Evolutionary conservation across 495 filamentous ascomycete genomes (phyloP), one percentile per base, ranked within the genome.

Genomic region (Aspergillus panamensis): DNA sequence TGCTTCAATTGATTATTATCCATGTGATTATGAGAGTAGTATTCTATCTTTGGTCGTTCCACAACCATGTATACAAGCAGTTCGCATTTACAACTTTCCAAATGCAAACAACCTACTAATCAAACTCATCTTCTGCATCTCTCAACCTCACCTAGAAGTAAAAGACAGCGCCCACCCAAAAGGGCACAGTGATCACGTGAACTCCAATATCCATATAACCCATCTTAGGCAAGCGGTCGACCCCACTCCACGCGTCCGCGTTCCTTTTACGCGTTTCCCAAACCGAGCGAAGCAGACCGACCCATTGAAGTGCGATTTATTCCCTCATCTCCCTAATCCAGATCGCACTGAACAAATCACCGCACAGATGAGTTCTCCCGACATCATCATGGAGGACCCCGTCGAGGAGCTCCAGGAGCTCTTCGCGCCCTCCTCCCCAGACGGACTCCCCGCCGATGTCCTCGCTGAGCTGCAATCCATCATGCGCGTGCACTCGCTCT

Each of bases 401-500:
- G 55, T 57, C 19, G 71, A 68, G 47, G 87, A 91, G 71, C 76
- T 93, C 65, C 86, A 87, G 61, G 82, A 87, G 70, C 80, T 80
- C 54, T 93, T 95, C 71, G 77, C 77, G 3, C 65, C 72, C 35
- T 69, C 80, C 16, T 76, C 78, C 19, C 80, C 77, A 19, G 69
- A 77, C 42, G 81, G 81, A 29, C 75, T 92, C 9, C 79, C 86
- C 45, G 76, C 85, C 53, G 90, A 96, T 71, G 79, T 96, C 48
- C 72, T 88, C 39, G 73, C 78, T 19, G 93, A 96, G 70, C 77
- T 98, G 40, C 81, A 85, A 64, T 92, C 88, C 29, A 95, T 96
- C 62, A 81, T 94, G 69, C 85, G 86, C 50, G 75, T 97, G 16
- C 89, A 96, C 70, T 80, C 81, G 17, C 80, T 96, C 55, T 77